phyloP scores from a whole-genome alignment of 345 rosid genomes.

The Toxicodendron radicans region DNA sequence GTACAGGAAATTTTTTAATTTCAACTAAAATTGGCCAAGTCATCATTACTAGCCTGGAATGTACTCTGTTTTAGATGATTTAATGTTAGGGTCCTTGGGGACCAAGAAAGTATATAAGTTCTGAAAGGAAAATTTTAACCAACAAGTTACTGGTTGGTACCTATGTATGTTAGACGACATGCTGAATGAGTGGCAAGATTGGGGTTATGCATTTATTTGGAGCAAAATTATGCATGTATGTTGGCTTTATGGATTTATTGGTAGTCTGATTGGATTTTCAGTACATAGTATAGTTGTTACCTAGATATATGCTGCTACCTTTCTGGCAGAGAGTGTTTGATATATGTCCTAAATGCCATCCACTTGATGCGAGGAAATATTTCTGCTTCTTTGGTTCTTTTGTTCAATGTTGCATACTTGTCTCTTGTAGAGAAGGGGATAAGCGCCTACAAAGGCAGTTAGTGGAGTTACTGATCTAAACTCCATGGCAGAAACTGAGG shows the following conservation, averaged over 20 bases:
- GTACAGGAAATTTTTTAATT: constrained; percentile 16
- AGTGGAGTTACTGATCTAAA: constrained; percentile 1
- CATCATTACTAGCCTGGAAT: constrained; percentile 18
- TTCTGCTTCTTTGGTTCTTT: constrained; percentile 1
- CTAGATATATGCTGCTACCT: constrained; percentile 5
- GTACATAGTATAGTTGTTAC: constrained; percentile 9
- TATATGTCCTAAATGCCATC: constrained; percentile 16
- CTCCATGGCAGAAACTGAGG: background rate
- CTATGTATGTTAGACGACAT: constrained; percentile 12
- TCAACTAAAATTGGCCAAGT: constrained; percentile 19
- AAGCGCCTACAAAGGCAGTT: background rate
- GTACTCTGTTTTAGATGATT: constrained; percentile 14
- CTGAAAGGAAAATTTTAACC: constrained; percentile 1
- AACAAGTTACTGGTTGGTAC: background rate
- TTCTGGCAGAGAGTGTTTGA: constrained; percentile 14
- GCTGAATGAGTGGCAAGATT: constrained; percentile 17
- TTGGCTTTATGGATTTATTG: constrained; percentile 6
- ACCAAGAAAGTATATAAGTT: constrained; percentile 4
- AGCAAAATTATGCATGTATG: background rate
- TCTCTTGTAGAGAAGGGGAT: constrained; percentile 3
- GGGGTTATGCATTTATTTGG: background rate
- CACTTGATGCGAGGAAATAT: constrained; percentile 7
- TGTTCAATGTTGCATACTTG: constrained; percentile 6
- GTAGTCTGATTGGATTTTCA: constrained; percentile 10
- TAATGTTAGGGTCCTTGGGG: background rate